Base-by-base conservation (phyloP, 345 rosid genomes). In the Kernera saxatilis region DNA sequence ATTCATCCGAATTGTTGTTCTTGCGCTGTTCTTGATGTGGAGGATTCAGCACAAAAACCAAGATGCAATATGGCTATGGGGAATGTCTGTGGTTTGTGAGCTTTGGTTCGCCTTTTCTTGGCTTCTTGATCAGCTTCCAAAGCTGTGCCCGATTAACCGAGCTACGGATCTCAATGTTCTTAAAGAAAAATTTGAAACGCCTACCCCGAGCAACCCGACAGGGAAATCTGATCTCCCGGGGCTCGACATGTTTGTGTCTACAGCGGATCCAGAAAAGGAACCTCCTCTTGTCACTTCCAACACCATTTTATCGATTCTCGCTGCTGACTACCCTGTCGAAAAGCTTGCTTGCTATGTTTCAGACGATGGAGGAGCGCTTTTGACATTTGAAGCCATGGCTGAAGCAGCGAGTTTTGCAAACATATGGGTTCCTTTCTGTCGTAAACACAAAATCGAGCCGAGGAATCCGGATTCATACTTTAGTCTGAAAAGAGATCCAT, bases 181-280 rank as follows among this genome's bases (percentile, higher is more conserved):
- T 78, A 91, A 83, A 77, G 98, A 93, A 39, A 93, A 93, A 75
- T 93, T 93, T 60, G 98, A 93, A 80, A 81, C 88, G 32, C 93
- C 97, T 57, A 80, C 66, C 46, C 85, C 76, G 3, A 83, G 68
- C 69, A 93, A 93, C 61, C 96, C 97, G 21, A 86, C 88, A 0
- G 98, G 98, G 40, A 91, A 91, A 44, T 93, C 98, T 68, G 98
- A 93, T 77, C 98, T 94, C 62, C 99, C 97, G 3, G 99, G 99
- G 26, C 44, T 91, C 4, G 99, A 94, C 81, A 53, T 94, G 56
- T 94, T 89, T 59, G 99, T 94, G 43, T 94, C 99, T 17, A 94
- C 99, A 23, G 99, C 99, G 12, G 99, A 94, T 78, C 99, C 99
- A 2, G 99, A 94, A 79, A 94, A 94, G 79, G 99, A 94, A 78